Conservation (phyloP, 2,329 filamentous ascomycete genomes). For the Colletotrichum sp. region DNA sequence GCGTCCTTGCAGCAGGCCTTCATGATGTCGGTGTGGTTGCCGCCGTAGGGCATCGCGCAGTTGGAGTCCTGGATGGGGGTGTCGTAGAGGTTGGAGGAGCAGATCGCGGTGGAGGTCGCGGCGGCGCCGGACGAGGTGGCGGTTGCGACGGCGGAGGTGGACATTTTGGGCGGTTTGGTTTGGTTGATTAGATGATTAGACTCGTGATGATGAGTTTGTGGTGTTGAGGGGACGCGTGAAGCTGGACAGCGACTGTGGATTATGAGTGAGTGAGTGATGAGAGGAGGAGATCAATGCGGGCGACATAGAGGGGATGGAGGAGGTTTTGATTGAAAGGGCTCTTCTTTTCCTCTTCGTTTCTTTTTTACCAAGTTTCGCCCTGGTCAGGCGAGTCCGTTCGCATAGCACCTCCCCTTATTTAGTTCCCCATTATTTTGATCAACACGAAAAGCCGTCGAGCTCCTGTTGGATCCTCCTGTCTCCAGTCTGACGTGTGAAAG, state of each 20-base stretch:
- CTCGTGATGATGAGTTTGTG: not conserved
- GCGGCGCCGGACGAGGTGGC: not conserved
- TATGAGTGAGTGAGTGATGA: not conserved
- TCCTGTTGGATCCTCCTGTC: not conserved
- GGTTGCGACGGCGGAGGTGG: not conserved
- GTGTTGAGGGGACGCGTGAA: not conserved
- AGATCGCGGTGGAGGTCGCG: not conserved
- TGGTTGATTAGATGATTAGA: not conserved
- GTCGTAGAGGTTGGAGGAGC: slow-evolving; percentile 37
- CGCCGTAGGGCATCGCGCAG: slow-evolving; percentile 45
- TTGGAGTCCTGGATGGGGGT: slow-evolving; percentile 48
- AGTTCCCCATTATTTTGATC: slow-evolving; percentile 2
- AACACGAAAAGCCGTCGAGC: not conserved
- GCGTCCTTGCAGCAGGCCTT: slow-evolving; percentile 49
- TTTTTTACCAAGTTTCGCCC: not conserved
- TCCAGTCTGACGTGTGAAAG: slow-evolving; percentile 19
- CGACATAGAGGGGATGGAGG: not conserved
- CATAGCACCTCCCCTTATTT: not conserved
- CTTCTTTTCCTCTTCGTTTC: not conserved
- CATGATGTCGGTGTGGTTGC: slow-evolving; percentile 48
- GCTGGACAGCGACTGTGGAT: not conserved
- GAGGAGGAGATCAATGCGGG: not conserved
- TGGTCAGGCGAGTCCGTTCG: not conserved
- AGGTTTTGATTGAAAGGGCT: not conserved
- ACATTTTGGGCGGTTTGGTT: not conserved